Evolutionary conservation across 192 early-diverging fungal species (phyloP).

Genomic region (Coemansia erecta): DNA sequence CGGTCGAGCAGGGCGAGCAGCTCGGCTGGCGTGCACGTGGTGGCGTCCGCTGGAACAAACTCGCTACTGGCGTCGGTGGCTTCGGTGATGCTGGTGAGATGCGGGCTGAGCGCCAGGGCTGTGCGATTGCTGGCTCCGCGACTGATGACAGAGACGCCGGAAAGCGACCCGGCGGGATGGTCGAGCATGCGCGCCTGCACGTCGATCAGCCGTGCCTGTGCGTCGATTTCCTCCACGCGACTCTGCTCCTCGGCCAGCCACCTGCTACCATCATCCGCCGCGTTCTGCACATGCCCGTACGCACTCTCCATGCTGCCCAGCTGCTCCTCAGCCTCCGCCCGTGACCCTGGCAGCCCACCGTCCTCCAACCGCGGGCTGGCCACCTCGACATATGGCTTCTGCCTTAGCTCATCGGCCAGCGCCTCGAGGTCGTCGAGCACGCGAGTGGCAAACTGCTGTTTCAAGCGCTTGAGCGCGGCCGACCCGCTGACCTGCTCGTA

Average conservation of each 20-base stretch:
- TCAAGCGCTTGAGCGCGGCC: conserved; percentile 45
- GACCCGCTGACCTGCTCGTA: conserved; percentile 46
- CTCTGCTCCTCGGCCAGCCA: conserved; percentile 23
- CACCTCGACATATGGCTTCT: conserved; percentile 31
- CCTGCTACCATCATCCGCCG: neutral
- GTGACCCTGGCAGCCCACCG: neutral
- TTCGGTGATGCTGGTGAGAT: conserved; percentile 8
- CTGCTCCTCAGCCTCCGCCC: conserved; percentile 37
- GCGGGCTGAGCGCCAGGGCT: conserved; percentile 16
- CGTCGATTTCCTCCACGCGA: conserved; percentile 42
- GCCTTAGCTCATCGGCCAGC: conserved; percentile 17
- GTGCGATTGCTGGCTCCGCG: conserved; percentile 5
- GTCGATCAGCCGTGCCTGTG: conserved; percentile 32
- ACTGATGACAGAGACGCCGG: conserved; percentile 16
- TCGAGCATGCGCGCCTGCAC: conserved; percentile 11
- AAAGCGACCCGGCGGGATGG: neutral
- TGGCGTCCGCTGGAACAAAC: conserved; percentile 23
- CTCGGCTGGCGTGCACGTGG: conserved; percentile 32
- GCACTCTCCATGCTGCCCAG: conserved; percentile 41
- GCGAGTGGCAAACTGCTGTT: conserved; percentile 28
- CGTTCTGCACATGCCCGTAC: too few species aligned
- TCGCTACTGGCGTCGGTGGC: conserved; percentile 7
- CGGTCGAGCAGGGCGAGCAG: conserved; percentile 32
- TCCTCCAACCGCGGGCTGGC: too few species aligned
- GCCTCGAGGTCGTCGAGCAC: conserved; percentile 27